Base-by-base conservation (phyloP, 345 rosid genomes). In the Erodium maritimum region DNA sequence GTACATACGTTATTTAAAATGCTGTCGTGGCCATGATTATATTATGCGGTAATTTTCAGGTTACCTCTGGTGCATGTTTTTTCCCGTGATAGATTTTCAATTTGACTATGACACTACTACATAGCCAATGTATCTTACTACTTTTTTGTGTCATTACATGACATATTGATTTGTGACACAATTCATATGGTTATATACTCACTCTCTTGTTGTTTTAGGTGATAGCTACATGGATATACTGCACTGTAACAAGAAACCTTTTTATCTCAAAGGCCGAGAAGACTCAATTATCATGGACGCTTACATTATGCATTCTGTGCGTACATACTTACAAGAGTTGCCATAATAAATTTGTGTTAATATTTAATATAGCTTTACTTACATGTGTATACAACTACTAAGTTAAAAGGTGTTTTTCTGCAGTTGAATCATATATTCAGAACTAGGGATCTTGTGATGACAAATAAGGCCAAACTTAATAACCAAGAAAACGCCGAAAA, bases 371-470 rank as follows among this genome's bases (percentile, higher is more conserved):
- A 3, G 16, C 2, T 42, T 42, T 7, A 42, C 37, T 29, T 42
- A 2, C 14, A 7, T 42, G 16, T 16, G 17, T 42, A 12, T 42
- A 42, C 34, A 29, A 29, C 8, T 14, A 14, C 14, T 42, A 42
- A 42, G 48, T 42, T 3, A 42, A 7, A 12, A 53, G 65, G 67
- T 22, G 69, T 25, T 69, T 17, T 75, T 58, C 17, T 84, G 83
- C 93, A 88, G 98, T 73, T 91, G 59, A 91, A 91, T 80, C 98
- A 91, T 75, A 72, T 88, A 50, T 82, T 86, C 65, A 86, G 62
- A 72, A 79, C 82, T 56, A 71, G 93, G 68, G 90, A 80, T 73
- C 78, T 82, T 65, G 88, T 91, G 65, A 82, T 63, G 70, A 84
- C 76, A 79, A 86, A 88, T 75, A 90, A 88, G 33, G 67, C 82